phyloP scores from a whole-genome alignment of 1,284 basidiomycete genomes.

The Tylopilus sp. region DNA sequence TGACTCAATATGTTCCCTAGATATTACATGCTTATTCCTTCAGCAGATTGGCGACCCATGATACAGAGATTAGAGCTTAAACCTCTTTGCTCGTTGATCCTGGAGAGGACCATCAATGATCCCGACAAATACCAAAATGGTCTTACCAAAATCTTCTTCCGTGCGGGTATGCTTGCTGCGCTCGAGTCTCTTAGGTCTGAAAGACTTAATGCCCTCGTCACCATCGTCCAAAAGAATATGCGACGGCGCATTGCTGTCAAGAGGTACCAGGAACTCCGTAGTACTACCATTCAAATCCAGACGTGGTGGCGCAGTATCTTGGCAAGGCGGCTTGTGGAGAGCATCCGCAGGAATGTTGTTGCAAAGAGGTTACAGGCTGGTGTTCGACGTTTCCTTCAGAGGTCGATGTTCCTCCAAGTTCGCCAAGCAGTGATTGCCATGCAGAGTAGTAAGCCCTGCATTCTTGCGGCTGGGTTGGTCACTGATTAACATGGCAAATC shows the following conservation, averaged over 20 bases:
- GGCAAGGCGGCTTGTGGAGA: conserved; percentile 69
- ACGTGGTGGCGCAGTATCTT: conserved; percentile 88
- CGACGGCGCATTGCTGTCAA: conserved; percentile 80
- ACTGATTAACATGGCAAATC: conserved; percentile 7
- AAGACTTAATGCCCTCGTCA: conserved; percentile 86
- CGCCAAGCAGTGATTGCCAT: conserved; percentile 65
- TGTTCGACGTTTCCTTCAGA: conserved; percentile 69
- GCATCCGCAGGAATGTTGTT: conserved; percentile 69
- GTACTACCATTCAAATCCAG: conserved; percentile 81
- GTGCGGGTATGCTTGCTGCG: conserved; percentile 97
- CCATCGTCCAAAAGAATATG: conserved; percentile 96
- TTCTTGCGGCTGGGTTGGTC: conserved; percentile 1
- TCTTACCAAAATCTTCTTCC: conserved; percentile 98
- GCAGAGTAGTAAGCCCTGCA: conserved; percentile 72
- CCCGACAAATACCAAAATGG: conserved; percentile 96
- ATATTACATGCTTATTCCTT: conserved; percentile 95
- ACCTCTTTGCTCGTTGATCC: conserved; percentile 79
- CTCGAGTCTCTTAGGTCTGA: conserved; percentile 88
- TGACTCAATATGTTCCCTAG: conserved; percentile 40
- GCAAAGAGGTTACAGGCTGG: conserved; percentile 76
- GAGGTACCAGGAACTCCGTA: conserved; percentile 70
- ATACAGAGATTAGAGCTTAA: conserved; percentile 77
- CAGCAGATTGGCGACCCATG: conserved; percentile 79
- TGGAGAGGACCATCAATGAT: conserved; percentile 85
- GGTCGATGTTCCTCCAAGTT: conserved; percentile 64